Evolutionary conservation across 2,329 filamentous ascomycete genomes (phyloP).

Genomic region (Colletotrichum australisinense): DNA sequence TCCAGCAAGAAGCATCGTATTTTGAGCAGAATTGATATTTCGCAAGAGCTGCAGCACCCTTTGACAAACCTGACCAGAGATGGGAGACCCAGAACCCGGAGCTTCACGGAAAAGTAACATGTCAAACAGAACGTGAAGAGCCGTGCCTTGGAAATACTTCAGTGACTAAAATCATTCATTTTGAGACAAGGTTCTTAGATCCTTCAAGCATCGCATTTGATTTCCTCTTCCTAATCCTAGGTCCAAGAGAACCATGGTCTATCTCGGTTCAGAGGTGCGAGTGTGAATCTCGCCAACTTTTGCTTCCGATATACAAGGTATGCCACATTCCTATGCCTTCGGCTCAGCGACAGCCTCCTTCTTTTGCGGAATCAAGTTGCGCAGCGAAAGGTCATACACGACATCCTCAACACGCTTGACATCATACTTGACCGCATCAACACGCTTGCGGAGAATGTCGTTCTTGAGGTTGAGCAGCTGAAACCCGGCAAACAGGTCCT

Average conservation of each 20-base stretch:
- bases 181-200: background rate
- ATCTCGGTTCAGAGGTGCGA: background rate
- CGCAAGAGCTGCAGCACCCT: background rate
- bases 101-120: background rate
- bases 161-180: background rate
- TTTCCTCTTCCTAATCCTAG: background rate
- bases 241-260: background rate
- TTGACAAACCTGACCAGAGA: background rate
- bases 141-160: too few species aligned
- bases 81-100: too few species aligned
- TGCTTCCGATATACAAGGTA: too few species aligned
- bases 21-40: background rate
- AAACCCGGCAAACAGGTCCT: conserved; percentile 95
- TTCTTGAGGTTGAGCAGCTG: conserved; percentile 98
- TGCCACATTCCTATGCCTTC: background rate
- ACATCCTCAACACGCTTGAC: conserved; percentile 99
- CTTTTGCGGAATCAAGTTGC: conserved; percentile 75
- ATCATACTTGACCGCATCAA: conserved; percentile 95
- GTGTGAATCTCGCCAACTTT: too few species aligned
- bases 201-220: background rate
- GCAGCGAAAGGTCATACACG: conserved; percentile 91
- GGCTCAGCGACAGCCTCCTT: conserved; percentile 10
- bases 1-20: background rate
- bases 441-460: conserved; percentile 86
- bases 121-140: background rate